A percentile compares a stretch with the other conserved stretches of the same genome.
phyloP scores from a whole-genome alignment of 768 basidiomycete genomes.

The Boletus fagicola region DNA sequence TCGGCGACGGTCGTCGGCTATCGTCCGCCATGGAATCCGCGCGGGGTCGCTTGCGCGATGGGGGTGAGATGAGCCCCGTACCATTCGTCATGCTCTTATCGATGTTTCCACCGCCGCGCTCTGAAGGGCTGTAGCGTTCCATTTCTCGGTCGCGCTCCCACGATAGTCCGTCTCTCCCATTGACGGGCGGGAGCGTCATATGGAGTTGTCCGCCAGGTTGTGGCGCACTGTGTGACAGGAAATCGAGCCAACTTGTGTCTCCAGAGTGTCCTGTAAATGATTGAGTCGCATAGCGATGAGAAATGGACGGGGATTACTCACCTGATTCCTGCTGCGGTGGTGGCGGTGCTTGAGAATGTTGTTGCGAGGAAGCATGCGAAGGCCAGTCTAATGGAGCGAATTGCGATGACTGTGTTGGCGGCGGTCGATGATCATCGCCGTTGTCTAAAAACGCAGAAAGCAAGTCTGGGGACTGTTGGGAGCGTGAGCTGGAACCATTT shows the following conservation, averaged over 20 bases:
- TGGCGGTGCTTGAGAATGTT: constrained; percentile 16
- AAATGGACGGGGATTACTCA: neutral
- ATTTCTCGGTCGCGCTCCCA: constrained; percentile 33
- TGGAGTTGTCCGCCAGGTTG: constrained; percentile 28
- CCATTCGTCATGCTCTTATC: constrained; percentile 25
- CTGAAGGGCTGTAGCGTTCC: constrained; percentile 31
- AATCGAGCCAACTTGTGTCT: constrained; percentile 36
- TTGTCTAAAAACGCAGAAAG: constrained; percentile 33
- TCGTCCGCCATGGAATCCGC: constrained; percentile 21
- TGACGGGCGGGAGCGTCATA: constrained; percentile 28
- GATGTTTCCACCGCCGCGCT: constrained; percentile 20
- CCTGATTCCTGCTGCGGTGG: constrained; percentile 29
- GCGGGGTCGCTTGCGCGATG: constrained; percentile 32
- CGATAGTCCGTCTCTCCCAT: constrained; percentile 28
- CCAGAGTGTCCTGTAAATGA: constrained; percentile 22
- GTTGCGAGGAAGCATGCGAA: constrained; percentile 29
- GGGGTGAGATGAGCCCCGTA: constrained; percentile 18
- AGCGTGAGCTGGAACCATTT: constrained; percentile 17
- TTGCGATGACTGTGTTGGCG: constrained; percentile 24
- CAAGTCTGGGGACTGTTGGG: constrained; percentile 28
- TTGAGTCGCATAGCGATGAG: constrained; percentile 1
- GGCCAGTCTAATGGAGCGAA: constrained; percentile 35
- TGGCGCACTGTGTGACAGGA: constrained; percentile 29
- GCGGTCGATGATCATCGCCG: constrained; percentile 27
- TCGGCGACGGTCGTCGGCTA: constrained; percentile 22